phyloP scores from a whole-genome alignment of 306 rosid species.

The Biancaea sappan region DNA sequence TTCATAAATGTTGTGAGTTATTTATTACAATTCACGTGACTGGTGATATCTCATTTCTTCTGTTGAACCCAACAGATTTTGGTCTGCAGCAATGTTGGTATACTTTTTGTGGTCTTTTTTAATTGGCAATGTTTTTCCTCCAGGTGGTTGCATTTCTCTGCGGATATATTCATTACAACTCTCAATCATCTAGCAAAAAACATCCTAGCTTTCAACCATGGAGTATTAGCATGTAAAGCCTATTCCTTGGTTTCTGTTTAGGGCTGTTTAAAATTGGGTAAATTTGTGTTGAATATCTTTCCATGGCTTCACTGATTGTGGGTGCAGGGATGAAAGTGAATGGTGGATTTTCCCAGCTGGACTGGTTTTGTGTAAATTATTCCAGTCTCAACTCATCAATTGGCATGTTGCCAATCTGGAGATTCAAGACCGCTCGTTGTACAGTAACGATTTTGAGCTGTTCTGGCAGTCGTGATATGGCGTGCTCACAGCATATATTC shows the following conservation, averaged over 20 bases:
- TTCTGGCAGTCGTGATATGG: slow-evolving; percentile 97
- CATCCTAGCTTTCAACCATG: slow-evolving; percentile 77
- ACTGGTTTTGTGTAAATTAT: slow-evolving; percentile 81
- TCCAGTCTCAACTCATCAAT: slow-evolving; percentile 88
- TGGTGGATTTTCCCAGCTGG: slow-evolving; percentile 97
- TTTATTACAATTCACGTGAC: slow-evolving; percentile 26
- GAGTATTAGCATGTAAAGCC: slow-evolving; percentile 85
- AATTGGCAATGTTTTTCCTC: slow-evolving; percentile 7
- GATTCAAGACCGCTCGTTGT: slow-evolving; percentile 99
- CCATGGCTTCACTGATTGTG: slow-evolving; percentile 23
- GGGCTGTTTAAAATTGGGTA: slow-evolving; percentile 21
- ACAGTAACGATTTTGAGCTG: slow-evolving; percentile 89
- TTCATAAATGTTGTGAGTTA: slow-evolving; percentile 84
- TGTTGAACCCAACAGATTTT: background rate
- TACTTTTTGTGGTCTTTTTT: background rate
- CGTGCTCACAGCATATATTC: slow-evolving; percentile 46
- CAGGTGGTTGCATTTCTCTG: slow-evolving; percentile 95
- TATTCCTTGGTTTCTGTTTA: slow-evolving; percentile 13
- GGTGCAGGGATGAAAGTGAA: slow-evolving; percentile 94
- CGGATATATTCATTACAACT: slow-evolving; percentile 78
- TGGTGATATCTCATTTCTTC: slow-evolving; percentile 10
- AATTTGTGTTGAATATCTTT: background rate
- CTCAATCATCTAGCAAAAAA: slow-evolving; percentile 64
- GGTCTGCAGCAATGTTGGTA: background rate
- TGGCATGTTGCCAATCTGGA: slow-evolving; percentile 99